These are phyloP conservation scores for Cyclocybe aegerita DNA, from an alignment of 768 basidiomycete genomes.

Conservation along the genomic window DNA sequence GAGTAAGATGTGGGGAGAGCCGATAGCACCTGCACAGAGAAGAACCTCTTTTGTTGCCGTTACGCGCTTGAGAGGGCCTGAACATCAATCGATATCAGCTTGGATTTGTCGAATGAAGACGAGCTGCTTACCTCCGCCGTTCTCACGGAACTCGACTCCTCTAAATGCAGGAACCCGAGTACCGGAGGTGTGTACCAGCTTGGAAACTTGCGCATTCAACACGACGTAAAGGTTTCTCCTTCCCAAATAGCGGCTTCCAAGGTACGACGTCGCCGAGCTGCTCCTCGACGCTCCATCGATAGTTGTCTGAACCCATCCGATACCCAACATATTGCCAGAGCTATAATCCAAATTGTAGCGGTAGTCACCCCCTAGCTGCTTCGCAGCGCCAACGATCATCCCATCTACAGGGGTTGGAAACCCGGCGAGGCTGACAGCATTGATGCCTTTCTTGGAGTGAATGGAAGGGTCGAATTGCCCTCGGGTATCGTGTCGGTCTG, in stretches of 20 bases:
- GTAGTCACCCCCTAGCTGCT: too few species aligned
- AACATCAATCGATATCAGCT: background rate
- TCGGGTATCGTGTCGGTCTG: conserved; percentile 24
- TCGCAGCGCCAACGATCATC: too few species aligned
- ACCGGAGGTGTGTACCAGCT: conserved; percentile 7
- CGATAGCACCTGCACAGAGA: conserved; percentile 37
- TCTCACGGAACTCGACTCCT: conserved; percentile 5
- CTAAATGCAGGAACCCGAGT: background rate
- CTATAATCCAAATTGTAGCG: too few species aligned
- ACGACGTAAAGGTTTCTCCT: conserved; percentile 30
- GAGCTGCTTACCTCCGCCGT: conserved; percentile 4
- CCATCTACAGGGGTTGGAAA: too few species aligned
- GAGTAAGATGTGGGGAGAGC: conserved; percentile 35
- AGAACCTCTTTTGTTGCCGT: conserved; percentile 55
- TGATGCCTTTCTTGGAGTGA: too few species aligned
- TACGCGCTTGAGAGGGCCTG: background rate
- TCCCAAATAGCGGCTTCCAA: conserved; percentile 14
- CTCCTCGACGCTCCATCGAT: conserved; percentile 21
- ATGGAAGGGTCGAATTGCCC: conserved; percentile 28
- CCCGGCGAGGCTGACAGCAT: too few species aligned
- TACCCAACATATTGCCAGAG: too few species aligned
- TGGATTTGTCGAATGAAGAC: background rate
- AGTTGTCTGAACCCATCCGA: conserved; percentile 24
- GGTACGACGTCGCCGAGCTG: conserved; percentile 24
- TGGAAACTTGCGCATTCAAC: conserved; percentile 24